Conservation (phyloP, 2,329 filamentous ascomycete species). For the Xylariaceae sp. region DNA sequence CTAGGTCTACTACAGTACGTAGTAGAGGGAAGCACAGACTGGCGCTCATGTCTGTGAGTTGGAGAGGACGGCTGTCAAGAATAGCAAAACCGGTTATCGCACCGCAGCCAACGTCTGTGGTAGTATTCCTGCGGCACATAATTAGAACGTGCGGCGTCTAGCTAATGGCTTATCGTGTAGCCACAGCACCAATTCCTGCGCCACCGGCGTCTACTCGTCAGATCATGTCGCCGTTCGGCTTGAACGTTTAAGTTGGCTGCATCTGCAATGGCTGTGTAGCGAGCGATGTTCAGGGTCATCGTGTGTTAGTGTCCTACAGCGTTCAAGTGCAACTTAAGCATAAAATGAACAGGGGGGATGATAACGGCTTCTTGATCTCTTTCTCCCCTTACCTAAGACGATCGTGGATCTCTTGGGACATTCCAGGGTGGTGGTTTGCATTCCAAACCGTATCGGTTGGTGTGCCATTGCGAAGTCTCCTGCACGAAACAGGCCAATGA, state of each 20-base stretch:
- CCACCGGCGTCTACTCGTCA: neutral
- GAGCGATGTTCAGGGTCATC: too few relatives aligned
- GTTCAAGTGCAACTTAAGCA: neutral
- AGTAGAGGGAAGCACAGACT: neutral
- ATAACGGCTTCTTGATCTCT: neutral
- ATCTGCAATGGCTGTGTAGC: too few relatives aligned
- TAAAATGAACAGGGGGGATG: neutral
- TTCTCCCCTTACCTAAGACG: neutral
- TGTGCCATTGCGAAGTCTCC: constrained; percentile 4
- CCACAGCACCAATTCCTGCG: neutral
- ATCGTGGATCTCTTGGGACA: neutral
- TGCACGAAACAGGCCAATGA: constrained; percentile 6
- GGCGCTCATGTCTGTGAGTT: neutral
- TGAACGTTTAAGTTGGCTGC: neutral
- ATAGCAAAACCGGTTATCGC: neutral
- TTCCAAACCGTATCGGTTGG: neutral
- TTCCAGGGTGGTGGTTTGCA: neutral
- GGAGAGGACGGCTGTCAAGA: neutral
- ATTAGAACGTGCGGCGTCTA: neutral
- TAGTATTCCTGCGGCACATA: neutral
- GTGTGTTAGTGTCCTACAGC: neutral
- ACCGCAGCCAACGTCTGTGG: neutral
- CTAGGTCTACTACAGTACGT: too few relatives aligned
- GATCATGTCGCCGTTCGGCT: neutral
- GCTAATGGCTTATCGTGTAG: too few relatives aligned